Base-by-base conservation (phyloP, 2,329 filamentous ascomycete species). In the Plenodomus lindquistii region DNA sequence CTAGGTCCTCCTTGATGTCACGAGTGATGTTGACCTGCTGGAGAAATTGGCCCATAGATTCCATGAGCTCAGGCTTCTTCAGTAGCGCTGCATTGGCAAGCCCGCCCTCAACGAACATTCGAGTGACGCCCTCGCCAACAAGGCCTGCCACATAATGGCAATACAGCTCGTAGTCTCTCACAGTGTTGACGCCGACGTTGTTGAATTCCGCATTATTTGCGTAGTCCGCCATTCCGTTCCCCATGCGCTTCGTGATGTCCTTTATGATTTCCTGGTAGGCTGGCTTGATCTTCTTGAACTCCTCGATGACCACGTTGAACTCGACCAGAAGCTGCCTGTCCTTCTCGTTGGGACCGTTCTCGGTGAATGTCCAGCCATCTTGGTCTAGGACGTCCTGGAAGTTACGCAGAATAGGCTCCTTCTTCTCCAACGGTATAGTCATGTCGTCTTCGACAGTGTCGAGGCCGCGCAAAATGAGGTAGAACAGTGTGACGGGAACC, bases 381-480 rank as follows among this genome's bases (percentile, higher is more conserved):
- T 87, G 75, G 59, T 91, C 86, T 66, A 97, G 81, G 57, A 87
- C 81, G 46, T 87, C 77, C 69, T 95, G 79, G 73, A 99, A 99
- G 39, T 87, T 80, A 54, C 93, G 85, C 52, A 99, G 79, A 47
- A 97, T 75, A 2, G 91, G 91, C 67, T 95, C 88, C 77, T 99
- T 99, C 67, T 82, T 86, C 57, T 83, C 81, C 34, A 93, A 77
- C 2, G 87, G 79, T 52, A 99, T 87, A 4, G 91, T 96, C 85
- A 97, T 97, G 74, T 99, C 94, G 79, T 99, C 94, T 76, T 99
- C 94, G 52, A 99, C 89, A n/a, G 94, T 99, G 74, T 99, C 94
- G 42, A 99, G 83, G 39, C 90, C 94, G 52, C 94, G 89, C 45
- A 99, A 81, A 44, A 91, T 84, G 21, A 99, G 84, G 77, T 99